Evolutionary conservation across 306 rosid species (phyloP), one percentile per base, ranked within the genome.

Genomic region (Prunus padus): DNA sequence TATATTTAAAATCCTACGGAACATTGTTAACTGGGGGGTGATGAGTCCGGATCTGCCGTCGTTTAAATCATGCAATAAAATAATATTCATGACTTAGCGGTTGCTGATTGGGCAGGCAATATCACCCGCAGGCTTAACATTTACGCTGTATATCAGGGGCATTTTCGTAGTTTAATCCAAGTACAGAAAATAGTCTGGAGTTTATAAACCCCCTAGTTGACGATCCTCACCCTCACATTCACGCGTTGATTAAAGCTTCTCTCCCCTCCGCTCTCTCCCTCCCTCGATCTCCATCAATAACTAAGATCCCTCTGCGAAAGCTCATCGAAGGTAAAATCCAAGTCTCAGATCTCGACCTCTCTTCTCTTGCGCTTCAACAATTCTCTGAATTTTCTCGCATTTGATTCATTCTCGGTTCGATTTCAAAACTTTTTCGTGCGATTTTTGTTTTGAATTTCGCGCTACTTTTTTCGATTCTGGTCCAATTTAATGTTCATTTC

Each of bases 291-390:
- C 67, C 55, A 69, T 65, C 76, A 37, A 57, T 11, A 72, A 13
- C 77, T 47, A 37, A 79, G 90, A 87, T 84, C 92, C 82, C 85
- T 73, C 47, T 65, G 61, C 73, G 82, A 71, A 70, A 74, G 79
- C 66, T 84, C 79, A 78, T 73, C 77, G 30, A 85, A 85, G 97
- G 96, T 92, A 79, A 74, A 15, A 73, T 71, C 79, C 77, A 4
- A 71, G 18, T 15, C 74, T 73, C 77, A 83, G 86, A 87, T 74
- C 85, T 70, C 76, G 1, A 25, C 20, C 46, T 50, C 49, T 72
- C 9, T 45, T 18, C 23, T 67, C 37, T 30, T 15, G 3, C 15
- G 22, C 60, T 19, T 19, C 28, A 28, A 49, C 15, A 72, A 55
- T 23, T 57, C 67, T 65, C 47, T 50, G 18, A 60, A 51, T 77